Evolutionary conservation across 345 rosid species (phyloP).

Genomic region (Brassica juncea): DNA sequence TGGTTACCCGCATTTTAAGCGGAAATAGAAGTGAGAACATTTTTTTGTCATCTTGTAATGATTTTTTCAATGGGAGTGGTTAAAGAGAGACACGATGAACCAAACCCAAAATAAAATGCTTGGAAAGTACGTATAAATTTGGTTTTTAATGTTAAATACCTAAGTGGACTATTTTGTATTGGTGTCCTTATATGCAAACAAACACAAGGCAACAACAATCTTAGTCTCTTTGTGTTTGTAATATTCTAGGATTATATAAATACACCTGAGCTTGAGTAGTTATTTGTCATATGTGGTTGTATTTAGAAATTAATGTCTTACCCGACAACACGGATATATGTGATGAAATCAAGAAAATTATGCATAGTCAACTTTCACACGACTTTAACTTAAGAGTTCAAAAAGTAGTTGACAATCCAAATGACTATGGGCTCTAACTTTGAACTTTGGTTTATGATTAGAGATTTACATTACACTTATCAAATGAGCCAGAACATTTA

Average conservation of each 20-base stretch:
- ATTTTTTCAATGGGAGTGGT: constrained; percentile 43
- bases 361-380: constrained; percentile 30
- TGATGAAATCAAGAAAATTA: constrained; percentile 12
- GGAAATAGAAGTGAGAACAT: constrained; percentile 24
- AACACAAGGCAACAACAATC: constrained; percentile 22
- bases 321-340: constrained; percentile 26
- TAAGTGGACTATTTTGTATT: constrained; percentile 32
- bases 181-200: constrained; percentile 36
- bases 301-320: constrained; percentile 32
- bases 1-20: constrained; percentile 42
- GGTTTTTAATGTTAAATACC: constrained; percentile 4
- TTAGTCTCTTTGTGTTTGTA: constrained; percentile 41
- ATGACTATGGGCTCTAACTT: background rate
- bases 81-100: constrained; percentile 34
- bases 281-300: constrained; percentile 35
- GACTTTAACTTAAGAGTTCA: constrained; percentile 13
- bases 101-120: constrained; percentile 33
- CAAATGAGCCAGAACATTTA: background rate
- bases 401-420: background rate
- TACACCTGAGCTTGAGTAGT: constrained; percentile 19
- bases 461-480: background rate
- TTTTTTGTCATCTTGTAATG: constrained; percentile 36
- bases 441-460: background rate
- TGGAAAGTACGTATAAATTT: constrained; percentile 28
- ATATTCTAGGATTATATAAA: constrained; percentile 20